These are phyloP conservation scores for Phycomyces blakesleeanus DNA, from an alignment of 192 early-diverging fungal species.

Conservation along the genomic window DNA sequence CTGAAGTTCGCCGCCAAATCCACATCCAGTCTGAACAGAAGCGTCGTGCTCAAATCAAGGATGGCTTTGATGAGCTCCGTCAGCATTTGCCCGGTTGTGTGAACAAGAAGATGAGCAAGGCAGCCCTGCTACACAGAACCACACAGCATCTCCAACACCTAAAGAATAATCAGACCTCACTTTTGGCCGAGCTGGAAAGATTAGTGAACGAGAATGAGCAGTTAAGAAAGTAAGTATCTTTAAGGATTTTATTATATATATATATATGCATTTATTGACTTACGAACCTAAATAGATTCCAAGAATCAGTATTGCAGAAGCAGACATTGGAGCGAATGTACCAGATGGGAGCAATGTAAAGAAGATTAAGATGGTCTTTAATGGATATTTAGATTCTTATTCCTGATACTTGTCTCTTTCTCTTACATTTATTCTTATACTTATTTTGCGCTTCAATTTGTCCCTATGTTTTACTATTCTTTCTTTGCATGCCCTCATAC, in stretches of 20 bases:
- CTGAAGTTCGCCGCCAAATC: constrained; percentile 40
- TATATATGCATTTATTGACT: background rate
- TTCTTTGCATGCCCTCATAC: no score
- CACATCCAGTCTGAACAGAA: constrained; percentile 46
- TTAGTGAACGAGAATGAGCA: constrained; percentile 29
- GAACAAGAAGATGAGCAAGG: constrained; percentile 45
- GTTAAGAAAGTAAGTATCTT: constrained; percentile 11
- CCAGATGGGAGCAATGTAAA: constrained; percentile 10
- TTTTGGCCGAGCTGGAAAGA: constrained; percentile 28
- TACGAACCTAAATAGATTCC: constrained; percentile 16
- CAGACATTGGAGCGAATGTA: constrained; percentile 40
- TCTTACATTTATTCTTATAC: no score
- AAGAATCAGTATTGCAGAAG: constrained; percentile 32
- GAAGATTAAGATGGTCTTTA: no score
- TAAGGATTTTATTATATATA: no score
- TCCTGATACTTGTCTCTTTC: no score
- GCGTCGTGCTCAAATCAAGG: constrained; percentile 44
- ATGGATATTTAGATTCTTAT: no score
- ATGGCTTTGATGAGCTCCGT: constrained; percentile 45
- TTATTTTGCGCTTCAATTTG: no score
- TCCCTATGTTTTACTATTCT: no score
- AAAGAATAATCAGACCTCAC: constrained; percentile 35
- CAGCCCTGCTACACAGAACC: constrained; percentile 37
- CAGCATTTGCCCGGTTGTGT: constrained; percentile 36
- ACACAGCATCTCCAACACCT: constrained; percentile 41